Percentiles rank a stretch among this genome's conserved stretches.
Conservation (phyloP, 345 rosid species). For the Laguncularia racemosa region DNA sequence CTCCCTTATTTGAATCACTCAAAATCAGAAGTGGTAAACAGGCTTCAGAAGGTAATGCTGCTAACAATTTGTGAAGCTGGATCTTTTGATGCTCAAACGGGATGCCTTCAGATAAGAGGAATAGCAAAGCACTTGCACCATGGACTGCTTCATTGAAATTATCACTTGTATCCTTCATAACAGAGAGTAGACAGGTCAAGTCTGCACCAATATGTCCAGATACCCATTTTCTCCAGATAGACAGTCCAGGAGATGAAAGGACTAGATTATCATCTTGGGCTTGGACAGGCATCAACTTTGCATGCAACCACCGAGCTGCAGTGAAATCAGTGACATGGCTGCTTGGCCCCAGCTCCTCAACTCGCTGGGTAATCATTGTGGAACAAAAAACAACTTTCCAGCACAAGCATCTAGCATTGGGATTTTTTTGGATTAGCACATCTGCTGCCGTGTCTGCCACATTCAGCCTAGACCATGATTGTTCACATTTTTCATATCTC, state of each 20-base stretch:
- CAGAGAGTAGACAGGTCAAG: conserved; percentile 58
- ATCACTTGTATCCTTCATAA: conserved; percentile 44
- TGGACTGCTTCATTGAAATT: conserved; percentile 25
- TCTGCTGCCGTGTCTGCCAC: conserved; percentile 60
- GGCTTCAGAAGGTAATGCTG: conserved; percentile 57
- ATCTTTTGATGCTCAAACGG: conserved; percentile 59
- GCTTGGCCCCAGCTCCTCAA: conserved; percentile 16
- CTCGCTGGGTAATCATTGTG: conserved; percentile 27
- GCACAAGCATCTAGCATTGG: conserved; percentile 56
- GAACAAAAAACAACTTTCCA: conserved; percentile 75
- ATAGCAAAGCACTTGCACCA: conserved; percentile 80
- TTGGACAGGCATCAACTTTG: conserved; percentile 64
- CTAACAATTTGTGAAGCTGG: conserved; percentile 49
- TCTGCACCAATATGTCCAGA: conserved; percentile 30
- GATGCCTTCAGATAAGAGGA: conserved; percentile 51
- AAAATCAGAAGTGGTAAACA: conserved; percentile 70
- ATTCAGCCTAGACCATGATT: conserved; percentile 80
- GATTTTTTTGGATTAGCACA: conserved; percentile 45
- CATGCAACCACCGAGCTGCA: conserved; percentile 56
- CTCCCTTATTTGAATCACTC: conserved; percentile 35
- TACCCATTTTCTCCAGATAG: conserved; percentile 80
- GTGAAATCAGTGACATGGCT: conserved; percentile 23
- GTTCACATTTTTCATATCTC: conserved; percentile 53
- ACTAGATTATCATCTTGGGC: conserved; percentile 29
- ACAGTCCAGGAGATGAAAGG: conserved; percentile 51